A percentile compares a stretch with the other conserved stretches of the same genome.
phyloP scores from a whole-genome alignment of 768 basidiomycete species.

The Russula compacta region DNA sequence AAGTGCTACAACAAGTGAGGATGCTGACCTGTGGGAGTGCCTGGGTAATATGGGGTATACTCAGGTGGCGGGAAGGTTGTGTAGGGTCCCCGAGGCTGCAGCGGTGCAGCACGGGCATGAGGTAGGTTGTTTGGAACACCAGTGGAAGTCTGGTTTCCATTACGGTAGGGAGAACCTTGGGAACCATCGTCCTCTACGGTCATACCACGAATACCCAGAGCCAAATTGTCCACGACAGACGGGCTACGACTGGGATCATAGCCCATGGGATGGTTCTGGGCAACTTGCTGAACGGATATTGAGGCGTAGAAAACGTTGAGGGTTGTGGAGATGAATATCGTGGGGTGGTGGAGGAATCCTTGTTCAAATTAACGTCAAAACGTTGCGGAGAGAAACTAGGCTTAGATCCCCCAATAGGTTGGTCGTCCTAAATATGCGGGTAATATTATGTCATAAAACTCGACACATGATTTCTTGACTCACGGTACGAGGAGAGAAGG shows the following conservation, averaged over 20 bases:
- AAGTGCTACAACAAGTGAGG: constrained; percentile 42
- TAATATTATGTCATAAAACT: constrained; percentile 20
- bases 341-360: constrained; percentile 30
- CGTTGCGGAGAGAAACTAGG: constrained; percentile 45
- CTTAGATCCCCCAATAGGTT: constrained; percentile 30
- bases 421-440: constrained; percentile 20
- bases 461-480: constrained; percentile 3
- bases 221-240: constrained; percentile 39
- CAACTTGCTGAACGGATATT: constrained; percentile 27
- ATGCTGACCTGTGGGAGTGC: constrained; percentile 32
- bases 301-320: constrained; percentile 27
- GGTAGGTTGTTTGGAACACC: constrained; percentile 28
- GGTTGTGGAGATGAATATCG: constrained; percentile 42
- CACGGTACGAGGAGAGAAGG: constrained; percentile 18
- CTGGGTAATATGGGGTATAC: constrained; percentile 51
- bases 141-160: constrained; percentile 26
- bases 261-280: constrained; percentile 19
- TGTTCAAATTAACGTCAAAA: constrained; percentile 39
- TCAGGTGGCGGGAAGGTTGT: constrained; percentile 45
- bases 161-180: constrained; percentile 28
- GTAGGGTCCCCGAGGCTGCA: constrained; percentile 40
- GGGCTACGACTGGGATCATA: constrained; percentile 35
- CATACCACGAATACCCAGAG: constrained; percentile 53
- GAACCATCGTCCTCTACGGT: constrained; percentile 46
- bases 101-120: constrained; percentile 36